phyloP scores from a whole-genome alignment of 129 eudicot species.

The Kitagawia praeruptora region DNA sequence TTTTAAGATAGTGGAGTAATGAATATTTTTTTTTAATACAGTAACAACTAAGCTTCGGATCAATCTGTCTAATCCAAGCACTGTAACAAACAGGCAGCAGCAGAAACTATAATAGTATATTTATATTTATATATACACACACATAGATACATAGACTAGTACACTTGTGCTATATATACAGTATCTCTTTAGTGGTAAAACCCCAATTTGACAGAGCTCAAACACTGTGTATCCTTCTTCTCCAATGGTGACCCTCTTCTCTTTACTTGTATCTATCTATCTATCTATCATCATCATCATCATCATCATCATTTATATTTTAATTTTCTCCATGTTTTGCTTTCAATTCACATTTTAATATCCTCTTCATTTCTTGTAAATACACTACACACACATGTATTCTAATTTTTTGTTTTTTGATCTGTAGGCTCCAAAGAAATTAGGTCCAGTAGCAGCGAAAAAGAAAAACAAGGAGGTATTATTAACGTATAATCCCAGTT shows the following conservation, averaged over 20 bases:
- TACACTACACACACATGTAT: too few relatives aligned
- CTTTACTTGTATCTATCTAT: not conserved
- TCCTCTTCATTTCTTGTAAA: not conserved
- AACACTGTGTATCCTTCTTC: not conserved
- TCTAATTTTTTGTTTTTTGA: not conserved
- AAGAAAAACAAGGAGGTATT: conserved; percentile 52
- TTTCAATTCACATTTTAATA: too few relatives aligned
- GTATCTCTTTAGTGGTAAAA: not conserved
- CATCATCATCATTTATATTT: not conserved
- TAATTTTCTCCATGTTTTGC: too few relatives aligned
- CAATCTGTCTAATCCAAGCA: too few relatives aligned
- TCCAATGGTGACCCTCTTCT: not conserved
- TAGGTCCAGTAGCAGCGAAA: conserved; percentile 45
- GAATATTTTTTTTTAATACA: too few relatives aligned
- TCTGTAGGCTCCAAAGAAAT: conserved; percentile 69
- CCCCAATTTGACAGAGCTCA: not conserved
- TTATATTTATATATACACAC: too few relatives aligned
- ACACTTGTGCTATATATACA: not conserved
- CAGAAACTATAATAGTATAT: too few relatives aligned
- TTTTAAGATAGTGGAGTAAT: too few relatives aligned
- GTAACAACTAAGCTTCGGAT: too few relatives aligned
- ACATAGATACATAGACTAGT: too few relatives aligned
- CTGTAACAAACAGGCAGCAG: too few relatives aligned
- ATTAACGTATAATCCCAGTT: too few relatives aligned
- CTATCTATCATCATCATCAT: not conserved